phyloP scores from a whole-genome alignment of 805 yeast species.

The Wickerhamomyces subpelliculosus region DNA sequence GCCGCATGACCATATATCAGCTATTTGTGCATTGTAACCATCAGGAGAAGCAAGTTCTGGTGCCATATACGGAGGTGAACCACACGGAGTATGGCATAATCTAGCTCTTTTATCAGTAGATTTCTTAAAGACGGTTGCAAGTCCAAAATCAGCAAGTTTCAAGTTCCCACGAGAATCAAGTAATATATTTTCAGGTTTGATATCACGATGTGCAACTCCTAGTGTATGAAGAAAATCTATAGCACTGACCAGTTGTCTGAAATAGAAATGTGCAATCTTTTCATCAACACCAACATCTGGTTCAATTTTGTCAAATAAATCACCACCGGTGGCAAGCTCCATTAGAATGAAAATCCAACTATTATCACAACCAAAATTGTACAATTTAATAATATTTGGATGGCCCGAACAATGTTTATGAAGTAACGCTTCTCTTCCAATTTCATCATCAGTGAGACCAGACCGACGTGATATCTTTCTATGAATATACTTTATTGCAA shows the following conservation, averaged over 20 bases:
- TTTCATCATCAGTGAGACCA: conserved; percentile 32
- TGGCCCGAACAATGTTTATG: conserved; percentile 54
- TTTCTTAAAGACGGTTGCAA: conserved; percentile 54
- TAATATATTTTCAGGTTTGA: conserved; percentile 64
- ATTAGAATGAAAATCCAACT: conserved; percentile 60
- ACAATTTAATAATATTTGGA: conserved; percentile 50
- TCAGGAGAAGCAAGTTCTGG: conserved; percentile 50
- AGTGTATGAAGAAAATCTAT: conserved; percentile 50
- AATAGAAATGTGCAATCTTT: conserved; percentile 62
- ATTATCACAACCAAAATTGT: conserved; percentile 45
- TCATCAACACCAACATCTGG: conserved; percentile 66
- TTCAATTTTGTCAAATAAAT: conserved; percentile 70
- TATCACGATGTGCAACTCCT: conserved; percentile 64
- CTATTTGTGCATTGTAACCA: conserved; percentile 48
- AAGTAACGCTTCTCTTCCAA: conserved; percentile 48
- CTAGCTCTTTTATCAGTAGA: conserved; percentile 39
- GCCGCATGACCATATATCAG: conserved; percentile 71
- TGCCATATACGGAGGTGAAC: conserved; percentile 75
- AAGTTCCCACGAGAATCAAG: conserved; percentile 58
- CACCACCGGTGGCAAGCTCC: conserved; percentile 72
- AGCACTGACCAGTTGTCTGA: conserved; percentile 57
- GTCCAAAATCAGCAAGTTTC: conserved; percentile 72
- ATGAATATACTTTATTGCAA: conserved; percentile 56
- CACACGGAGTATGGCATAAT: conserved; percentile 48
- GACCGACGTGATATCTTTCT: conserved; percentile 27